These are phyloP conservation scores for Lanmaoa rubissima DNA, from an alignment of 768 basidiomycete genomes.

Conservation along the genomic window DNA sequence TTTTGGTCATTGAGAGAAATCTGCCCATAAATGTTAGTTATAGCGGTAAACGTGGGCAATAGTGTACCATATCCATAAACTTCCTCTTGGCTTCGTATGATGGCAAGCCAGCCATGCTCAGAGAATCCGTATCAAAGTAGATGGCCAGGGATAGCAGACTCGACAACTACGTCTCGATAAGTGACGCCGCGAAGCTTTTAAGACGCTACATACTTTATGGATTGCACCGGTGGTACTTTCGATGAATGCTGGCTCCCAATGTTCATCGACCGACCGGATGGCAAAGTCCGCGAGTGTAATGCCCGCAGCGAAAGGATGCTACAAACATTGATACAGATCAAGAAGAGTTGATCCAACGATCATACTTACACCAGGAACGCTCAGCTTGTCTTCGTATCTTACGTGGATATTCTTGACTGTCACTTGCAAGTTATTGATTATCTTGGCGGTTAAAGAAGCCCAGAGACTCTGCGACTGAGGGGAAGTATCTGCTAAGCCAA, in stretches of 20 bases:
- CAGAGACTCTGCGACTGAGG: conserved; percentile 83
- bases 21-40: conserved; percentile 29
- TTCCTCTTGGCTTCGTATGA: conserved; percentile 64
- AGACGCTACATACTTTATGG: conserved; percentile 63
- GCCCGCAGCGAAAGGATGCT: conserved; percentile 96
- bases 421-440: conserved; percentile 95
- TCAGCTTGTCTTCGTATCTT: conserved; percentile 93
- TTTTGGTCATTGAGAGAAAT: conserved; percentile 48
- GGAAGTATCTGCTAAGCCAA: conserved; percentile 41
- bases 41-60: background rate
- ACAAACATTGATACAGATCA: conserved; percentile 2
- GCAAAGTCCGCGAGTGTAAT: conserved; percentile 85
- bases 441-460: conserved; percentile 79
- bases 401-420: conserved; percentile 95
- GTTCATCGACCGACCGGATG: conserved; percentile 82
- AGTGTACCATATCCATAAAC: conserved; percentile 68
- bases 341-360: background rate
- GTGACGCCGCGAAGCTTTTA: background rate
- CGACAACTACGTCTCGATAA: conserved; percentile 56
- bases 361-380: conserved; percentile 80
- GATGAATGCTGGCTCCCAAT: conserved; percentile 91
- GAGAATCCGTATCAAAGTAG: conserved; percentile 93
- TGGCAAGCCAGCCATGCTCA: conserved; percentile 69
- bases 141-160: conserved; percentile 83
- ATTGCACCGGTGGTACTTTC: conserved; percentile 84